A percentile compares a stretch with the other conserved stretches of the same genome.
Evolutionary conservation across 352 stramenopile species (phyloP).

Genomic region (Pythium phragmitis): DNA sequence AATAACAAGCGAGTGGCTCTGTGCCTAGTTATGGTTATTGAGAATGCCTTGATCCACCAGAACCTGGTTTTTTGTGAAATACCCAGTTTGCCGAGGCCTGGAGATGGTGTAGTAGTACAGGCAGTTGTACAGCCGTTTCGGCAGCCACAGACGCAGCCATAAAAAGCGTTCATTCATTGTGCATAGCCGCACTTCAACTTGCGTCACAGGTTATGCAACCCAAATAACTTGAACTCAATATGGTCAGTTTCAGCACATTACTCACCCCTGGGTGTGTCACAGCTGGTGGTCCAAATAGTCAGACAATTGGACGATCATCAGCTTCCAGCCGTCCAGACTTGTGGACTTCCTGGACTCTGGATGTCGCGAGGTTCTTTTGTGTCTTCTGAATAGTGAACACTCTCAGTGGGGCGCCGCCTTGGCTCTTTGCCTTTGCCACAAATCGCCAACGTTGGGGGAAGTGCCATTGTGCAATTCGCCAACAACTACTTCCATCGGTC

Average conservation of each 20-base stretch:
- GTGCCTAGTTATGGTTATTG: too few species aligned
- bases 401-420: neutral
- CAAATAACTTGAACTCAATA: neutral
- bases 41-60: too few species aligned
- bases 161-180: too few species aligned
- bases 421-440: neutral
- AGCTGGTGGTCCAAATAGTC: too few species aligned
- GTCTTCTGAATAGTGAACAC: neutral
- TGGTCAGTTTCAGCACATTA: neutral
- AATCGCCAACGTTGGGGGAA: neutral
- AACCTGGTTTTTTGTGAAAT: too few species aligned
- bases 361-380: neutral
- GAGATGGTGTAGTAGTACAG: too few species aligned
- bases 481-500: conserved; percentile 15
- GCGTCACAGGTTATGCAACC: neutral
- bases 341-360: neutral
- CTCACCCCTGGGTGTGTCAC: neutral
- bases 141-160: neutral
- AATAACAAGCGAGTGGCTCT: too few species aligned
- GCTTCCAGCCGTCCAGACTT: neutral
- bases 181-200: neutral
- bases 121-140: neutral
- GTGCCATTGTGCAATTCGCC: conserved; percentile 27
- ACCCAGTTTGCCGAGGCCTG: too few species aligned
- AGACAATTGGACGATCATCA: neutral